These are phyloP conservation scores for Entomortierella chlamydospora DNA, from an alignment of 192 early-diverging fungal genomes.

Conservation along the genomic window DNA sequence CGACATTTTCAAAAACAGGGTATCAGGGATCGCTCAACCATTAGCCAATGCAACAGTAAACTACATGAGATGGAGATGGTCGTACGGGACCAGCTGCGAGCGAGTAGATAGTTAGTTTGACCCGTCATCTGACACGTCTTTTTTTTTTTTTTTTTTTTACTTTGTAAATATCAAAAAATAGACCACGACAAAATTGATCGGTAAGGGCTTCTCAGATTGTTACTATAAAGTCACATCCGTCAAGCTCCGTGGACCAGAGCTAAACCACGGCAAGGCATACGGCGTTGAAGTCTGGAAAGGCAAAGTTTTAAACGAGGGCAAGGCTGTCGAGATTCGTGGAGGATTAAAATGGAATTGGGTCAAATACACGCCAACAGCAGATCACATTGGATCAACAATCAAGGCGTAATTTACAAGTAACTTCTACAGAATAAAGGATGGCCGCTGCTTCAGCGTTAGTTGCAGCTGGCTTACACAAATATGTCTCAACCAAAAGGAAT, in stretches of 20 bases:
- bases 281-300: conserved; percentile 53
- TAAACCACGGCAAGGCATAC: conserved; percentile 50
- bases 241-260: conserved; percentile 39
- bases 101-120: background rate
- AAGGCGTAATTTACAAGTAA: conserved; percentile 15
- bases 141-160: background rate
- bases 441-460: too few relatives aligned
- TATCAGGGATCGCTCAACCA: too few relatives aligned
- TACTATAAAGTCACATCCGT: conserved; percentile 52
- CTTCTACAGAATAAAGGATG: too few relatives aligned
- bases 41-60: too few relatives aligned
- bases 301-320: conserved; percentile 53
- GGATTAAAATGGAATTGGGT: conserved; percentile 54
- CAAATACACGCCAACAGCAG: conserved; percentile 49
- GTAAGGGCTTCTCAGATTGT: conserved; percentile 52
- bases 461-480: too few relatives aligned
- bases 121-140: background rate
- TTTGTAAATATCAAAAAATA: too few relatives aligned
- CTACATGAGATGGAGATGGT: too few relatives aligned
- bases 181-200: conserved; percentile 49
- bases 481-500: too few relatives aligned
- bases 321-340: conserved; percentile 53
- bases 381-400: conserved; percentile 31
- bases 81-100: too few relatives aligned
- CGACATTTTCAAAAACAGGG: too few relatives aligned